Conservation (phyloP, 164 flowering plant species). For the Akebia trifoliata region DNA sequence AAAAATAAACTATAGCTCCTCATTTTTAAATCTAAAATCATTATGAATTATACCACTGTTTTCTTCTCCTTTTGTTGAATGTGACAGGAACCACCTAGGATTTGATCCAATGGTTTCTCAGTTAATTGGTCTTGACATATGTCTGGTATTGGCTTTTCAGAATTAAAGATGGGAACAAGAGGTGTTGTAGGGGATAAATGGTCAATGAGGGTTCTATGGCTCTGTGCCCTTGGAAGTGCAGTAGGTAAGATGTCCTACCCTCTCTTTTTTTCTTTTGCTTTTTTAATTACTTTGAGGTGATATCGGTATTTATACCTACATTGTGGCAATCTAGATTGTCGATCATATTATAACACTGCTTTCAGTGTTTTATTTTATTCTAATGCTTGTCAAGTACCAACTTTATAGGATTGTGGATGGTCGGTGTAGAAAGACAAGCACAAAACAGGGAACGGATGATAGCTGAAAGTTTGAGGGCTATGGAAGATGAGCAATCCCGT, state of each 20-base stretch:
- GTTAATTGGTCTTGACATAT: not conserved
- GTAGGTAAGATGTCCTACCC: conserved; percentile 31
- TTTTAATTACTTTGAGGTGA: too few relatives aligned
- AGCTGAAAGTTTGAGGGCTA: conserved; percentile 50
- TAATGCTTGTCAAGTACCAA: not conserved
- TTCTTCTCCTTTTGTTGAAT: not conserved
- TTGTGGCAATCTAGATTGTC: too few relatives aligned
- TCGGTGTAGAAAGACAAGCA: conserved; percentile 66
- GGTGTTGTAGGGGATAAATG: conserved; percentile 83
- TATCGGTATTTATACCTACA: too few relatives aligned
- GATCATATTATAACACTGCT: not conserved
- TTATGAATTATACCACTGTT: not conserved
- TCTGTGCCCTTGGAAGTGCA: conserved; percentile 79
- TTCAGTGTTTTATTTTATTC: not conserved
- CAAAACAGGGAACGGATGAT: conserved; percentile 56
- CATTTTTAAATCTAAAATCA: too few relatives aligned
- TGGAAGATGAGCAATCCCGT: conserved; percentile 29
- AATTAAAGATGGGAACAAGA: conserved; percentile 37
- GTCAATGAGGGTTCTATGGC: conserved; percentile 79
- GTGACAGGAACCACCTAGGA: not conserved
- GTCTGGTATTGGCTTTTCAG: not conserved
- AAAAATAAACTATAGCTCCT: too few relatives aligned
- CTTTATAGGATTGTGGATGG: conserved; percentile 73
- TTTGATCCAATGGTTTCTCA: not conserved
- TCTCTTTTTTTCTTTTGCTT: not conserved